Evolutionary conservation across 139 green algal species (phyloP), one percentile per base, ranked within the genome.

Genomic region (Chlorella sp.): DNA sequence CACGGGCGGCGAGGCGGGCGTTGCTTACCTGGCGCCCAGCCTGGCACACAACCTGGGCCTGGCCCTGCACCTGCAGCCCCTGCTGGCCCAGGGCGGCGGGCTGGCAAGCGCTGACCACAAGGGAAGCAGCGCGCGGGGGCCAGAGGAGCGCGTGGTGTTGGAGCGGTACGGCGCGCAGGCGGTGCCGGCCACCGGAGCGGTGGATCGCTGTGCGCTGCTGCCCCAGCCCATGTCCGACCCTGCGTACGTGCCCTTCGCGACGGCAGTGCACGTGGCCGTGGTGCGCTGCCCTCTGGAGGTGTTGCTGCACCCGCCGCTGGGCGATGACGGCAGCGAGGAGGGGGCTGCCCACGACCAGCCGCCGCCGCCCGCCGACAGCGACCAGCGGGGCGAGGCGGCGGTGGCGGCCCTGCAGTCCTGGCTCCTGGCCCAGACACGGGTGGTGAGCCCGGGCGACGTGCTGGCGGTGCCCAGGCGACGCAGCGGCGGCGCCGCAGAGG

Each of bases 391-490:
- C 25, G 40, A 69, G 21, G 63, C 71, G 12, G 60, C 67, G 9
- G 76, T 70, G 48, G 62, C 50, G 27, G 76, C 76, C 8, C 58
- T 88, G 61, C 69, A 82, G 58, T 35, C 38, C 11, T 76, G 81
- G 70, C 79, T 88, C 27, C 48, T 64, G 29, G 42, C 43, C 11
- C 67, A 29, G 9, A 53, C 35, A 15, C 58, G 81, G 21, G 36
- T 82, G 31, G 45, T 88, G n/a, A n/a, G 43, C 8, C 53, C 29
- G 4, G 81, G 83, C 3, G 83, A 88, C 42, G 58, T 88, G 46
- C 67, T 88, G 62, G 77, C 66, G 8, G 77, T 82, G 67, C 72
- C 66, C 5, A 9, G 48, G 31, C 29, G 33, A 23, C 48, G 36
- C 50, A 51, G 45, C n/a, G 48, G 15, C 29, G 33, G 67, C 12